Conservation (phyloP, 495 filamentous ascomycete species). For the Choiromyces venosus region DNA sequence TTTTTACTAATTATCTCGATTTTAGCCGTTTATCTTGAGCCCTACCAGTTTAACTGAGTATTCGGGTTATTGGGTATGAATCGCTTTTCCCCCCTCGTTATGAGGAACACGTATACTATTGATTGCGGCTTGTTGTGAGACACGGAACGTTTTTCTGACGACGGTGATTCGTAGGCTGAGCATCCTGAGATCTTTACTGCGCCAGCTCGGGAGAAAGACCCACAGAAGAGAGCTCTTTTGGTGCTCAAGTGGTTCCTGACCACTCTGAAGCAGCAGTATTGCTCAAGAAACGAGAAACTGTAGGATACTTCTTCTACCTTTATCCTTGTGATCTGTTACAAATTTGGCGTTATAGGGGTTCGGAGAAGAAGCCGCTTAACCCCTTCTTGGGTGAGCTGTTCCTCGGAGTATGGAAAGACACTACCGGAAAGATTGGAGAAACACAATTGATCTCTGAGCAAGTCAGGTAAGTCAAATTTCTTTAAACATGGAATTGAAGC, state of each 20-base stretch:
- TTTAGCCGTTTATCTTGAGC: slow-evolving; percentile 78
- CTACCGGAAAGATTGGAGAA: slow-evolving; percentile 48
- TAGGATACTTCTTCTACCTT: slow-evolving; percentile 7
- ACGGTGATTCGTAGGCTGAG: slow-evolving; percentile 51
- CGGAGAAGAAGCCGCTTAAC: slow-evolving; percentile 96
- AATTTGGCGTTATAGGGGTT: slow-evolving; percentile 48
- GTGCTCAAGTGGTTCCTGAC: slow-evolving; percentile 97
- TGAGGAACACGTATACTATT: slow-evolving; percentile 6
- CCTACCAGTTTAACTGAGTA: slow-evolving; percentile 89
- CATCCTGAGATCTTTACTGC: slow-evolving; percentile 84
- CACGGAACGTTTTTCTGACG: slow-evolving; percentile 11
- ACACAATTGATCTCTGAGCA: slow-evolving; percentile 62
- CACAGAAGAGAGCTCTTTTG: slow-evolving; percentile 74
- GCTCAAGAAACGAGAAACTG: slow-evolving; percentile 78
- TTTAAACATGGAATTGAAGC: background rate
- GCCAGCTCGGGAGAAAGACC: slow-evolving; percentile 71
- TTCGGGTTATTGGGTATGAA: slow-evolving; percentile 74
- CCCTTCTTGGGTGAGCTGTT: slow-evolving; percentile 89
- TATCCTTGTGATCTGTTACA: slow-evolving; percentile 9
- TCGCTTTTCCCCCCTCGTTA: slow-evolving; percentile 9
- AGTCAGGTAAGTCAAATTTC: slow-evolving; percentile 56
- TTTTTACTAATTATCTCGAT: slow-evolving; percentile 7
- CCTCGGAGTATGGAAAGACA: slow-evolving; percentile 77
- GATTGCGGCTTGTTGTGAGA: background rate
- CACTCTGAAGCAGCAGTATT: slow-evolving; percentile 92